Evolutionary conservation across 495 filamentous ascomycete species (phyloP).

Genomic region (Aspergillus cavernicola): DNA sequence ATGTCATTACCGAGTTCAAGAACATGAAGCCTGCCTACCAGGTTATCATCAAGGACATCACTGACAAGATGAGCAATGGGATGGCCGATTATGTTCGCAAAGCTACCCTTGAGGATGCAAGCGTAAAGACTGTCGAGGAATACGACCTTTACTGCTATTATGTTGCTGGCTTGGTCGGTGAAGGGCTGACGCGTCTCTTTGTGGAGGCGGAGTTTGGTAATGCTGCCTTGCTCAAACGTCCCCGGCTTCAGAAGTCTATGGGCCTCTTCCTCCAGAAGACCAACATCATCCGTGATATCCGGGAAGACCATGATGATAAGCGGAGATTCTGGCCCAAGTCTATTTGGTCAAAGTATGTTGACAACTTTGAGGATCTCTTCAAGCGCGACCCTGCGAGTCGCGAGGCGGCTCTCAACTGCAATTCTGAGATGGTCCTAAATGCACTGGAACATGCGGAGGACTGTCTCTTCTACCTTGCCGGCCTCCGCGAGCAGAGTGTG

Average conservation of each 20-base stretch:
- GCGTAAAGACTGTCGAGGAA: constrained; percentile 77
- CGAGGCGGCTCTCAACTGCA: constrained; percentile 79
- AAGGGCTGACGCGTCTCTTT: constrained; percentile 87
- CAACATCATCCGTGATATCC: constrained; percentile 95
- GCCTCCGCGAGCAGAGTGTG: constrained; percentile 92
- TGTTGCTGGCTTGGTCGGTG: constrained; percentile 93
- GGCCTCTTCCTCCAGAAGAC: constrained; percentile 96
- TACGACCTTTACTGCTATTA: constrained; percentile 98
- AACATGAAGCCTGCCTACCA: constrained; percentile 83
- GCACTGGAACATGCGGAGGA: constrained; percentile 85
- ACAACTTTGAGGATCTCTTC: constrained; percentile 86
- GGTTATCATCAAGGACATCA: constrained; percentile 89
- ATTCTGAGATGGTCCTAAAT: constrained; percentile 91
- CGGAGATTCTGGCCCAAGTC: constrained; percentile 92
- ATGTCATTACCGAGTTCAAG: constrained; percentile 80
- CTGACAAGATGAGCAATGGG: constrained; percentile 91
- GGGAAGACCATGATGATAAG: constrained; percentile 82
- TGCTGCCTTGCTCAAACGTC: constrained; percentile 71
- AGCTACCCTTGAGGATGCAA: constrained; percentile 69
- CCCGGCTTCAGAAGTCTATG: constrained; percentile 87
- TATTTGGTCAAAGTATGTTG: constrained; percentile 93
- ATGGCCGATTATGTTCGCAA: constrained; percentile 95
- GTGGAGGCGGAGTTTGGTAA: constrained; percentile 87
- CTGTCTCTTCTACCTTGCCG: constrained; percentile 95
- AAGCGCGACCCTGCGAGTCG: constrained; percentile 61